Conservation (phyloP, 352 stramenopile genomes). For the Pythium aquatile region DNA sequence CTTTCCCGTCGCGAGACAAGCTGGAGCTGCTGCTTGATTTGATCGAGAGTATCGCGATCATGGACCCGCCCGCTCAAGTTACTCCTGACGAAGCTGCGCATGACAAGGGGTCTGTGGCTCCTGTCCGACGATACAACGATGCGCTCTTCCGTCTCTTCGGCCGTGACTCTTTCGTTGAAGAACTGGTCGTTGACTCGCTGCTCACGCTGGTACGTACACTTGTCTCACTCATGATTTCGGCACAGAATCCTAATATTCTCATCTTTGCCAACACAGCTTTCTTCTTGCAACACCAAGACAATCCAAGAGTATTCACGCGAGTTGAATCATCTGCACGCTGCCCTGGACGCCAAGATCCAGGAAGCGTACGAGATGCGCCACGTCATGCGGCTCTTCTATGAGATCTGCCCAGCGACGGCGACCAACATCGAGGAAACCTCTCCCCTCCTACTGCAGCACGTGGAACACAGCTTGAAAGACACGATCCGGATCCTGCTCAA, state of each 20-base stretch:
- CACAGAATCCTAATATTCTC: slow-evolving; percentile 7
- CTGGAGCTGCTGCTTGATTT: slow-evolving; percentile 62
- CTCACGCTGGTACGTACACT: slow-evolving; percentile 47
- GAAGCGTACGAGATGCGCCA: slow-evolving; percentile 78
- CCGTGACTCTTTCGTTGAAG: slow-evolving; percentile 60
- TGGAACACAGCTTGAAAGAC: slow-evolving; percentile 78
- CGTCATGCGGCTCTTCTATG: slow-evolving; percentile 65
- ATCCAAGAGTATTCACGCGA: slow-evolving; percentile 48
- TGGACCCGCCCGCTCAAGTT: neutral
- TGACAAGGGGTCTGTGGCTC: neutral
- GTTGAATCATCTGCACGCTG: slow-evolving; percentile 56
- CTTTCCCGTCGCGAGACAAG: slow-evolving; percentile 70
- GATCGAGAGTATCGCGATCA: slow-evolving; percentile 48
- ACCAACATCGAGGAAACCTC: slow-evolving; percentile 76
- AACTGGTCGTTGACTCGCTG: slow-evolving; percentile 66
- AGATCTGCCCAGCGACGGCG: slow-evolving; percentile 69
- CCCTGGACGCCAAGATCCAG: slow-evolving; percentile 67
- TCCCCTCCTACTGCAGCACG: slow-evolving; percentile 69
- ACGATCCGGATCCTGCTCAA: slow-evolving; percentile 73
- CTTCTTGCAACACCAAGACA: slow-evolving; percentile 49
- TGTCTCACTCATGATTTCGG: neutral
- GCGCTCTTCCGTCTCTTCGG: slow-evolving; percentile 67
- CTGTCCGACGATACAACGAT: slow-evolving; percentile 31
- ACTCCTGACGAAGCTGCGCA: neutral
- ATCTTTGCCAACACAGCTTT: slow-evolving; percentile 46